These are phyloP conservation scores for Xylona heveae DNA, from an alignment of 495 filamentous ascomycete species.

Conservation along the genomic window DNA sequence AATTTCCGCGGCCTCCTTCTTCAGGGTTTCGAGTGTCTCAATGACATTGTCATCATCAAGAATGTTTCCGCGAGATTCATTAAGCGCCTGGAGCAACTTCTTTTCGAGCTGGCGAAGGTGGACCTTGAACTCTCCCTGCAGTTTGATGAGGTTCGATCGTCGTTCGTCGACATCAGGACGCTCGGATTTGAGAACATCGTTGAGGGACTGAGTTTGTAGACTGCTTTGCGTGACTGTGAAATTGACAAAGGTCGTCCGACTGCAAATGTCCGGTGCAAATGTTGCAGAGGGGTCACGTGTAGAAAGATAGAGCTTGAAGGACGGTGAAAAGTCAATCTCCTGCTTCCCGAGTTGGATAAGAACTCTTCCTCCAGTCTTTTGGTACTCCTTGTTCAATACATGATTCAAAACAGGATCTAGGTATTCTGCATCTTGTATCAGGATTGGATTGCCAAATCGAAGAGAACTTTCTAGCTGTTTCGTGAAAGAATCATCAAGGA, in stretches of 20 bases:
- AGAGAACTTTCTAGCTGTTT: conserved; percentile 93
- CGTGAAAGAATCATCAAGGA: conserved; percentile 92
- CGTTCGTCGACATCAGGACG: conserved; percentile 94
- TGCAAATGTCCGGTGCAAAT: conserved; percentile 97
- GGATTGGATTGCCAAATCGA: conserved; percentile 92
- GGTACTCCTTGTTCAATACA: conserved; percentile 98
- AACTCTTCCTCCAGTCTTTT: conserved; percentile 97
- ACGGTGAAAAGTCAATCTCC: conserved; percentile 96
- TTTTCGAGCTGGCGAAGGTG: conserved; percentile 95
- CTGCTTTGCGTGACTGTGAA: conserved; percentile 98
- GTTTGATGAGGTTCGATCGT: conserved; percentile 87
- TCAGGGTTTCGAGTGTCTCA: conserved; percentile 91
- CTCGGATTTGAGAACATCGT: conserved; percentile 91
- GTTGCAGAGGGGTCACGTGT: conserved; percentile 89
- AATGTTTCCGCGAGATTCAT: conserved; percentile 94
- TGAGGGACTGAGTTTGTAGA: conserved; percentile 90
- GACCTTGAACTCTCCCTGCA: conserved; percentile 96
- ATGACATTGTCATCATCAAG: conserved; percentile 97
- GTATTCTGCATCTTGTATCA: conserved; percentile 96
- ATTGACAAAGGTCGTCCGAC: conserved; percentile 95
- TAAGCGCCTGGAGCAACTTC: conserved; percentile 77
- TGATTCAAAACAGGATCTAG: conserved; percentile 95
- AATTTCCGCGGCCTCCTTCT: conserved; percentile 92
- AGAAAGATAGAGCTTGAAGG: conserved; percentile 88
- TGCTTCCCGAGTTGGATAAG: conserved; percentile 96